Evolutionary conservation across 345 rosid genomes (phyloP).

Genomic region (Salix viminalis): DNA sequence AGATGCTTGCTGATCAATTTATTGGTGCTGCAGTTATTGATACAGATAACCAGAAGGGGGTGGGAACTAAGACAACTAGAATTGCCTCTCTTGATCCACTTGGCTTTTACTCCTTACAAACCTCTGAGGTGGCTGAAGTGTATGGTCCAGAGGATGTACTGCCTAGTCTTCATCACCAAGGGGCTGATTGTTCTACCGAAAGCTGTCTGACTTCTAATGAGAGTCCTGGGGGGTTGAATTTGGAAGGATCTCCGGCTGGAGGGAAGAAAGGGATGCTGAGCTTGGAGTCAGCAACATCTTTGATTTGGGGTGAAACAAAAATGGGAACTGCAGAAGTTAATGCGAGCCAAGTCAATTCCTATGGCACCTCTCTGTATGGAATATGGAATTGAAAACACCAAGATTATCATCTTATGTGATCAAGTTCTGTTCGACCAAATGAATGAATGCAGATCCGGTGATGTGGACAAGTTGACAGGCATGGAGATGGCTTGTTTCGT

Average conservation of each 20-base stretch:
- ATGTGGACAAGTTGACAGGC: neutral
- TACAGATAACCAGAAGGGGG: slow-evolving; percentile 24
- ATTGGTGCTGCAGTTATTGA: slow-evolving; percentile 36
- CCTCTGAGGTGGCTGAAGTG: slow-evolving; percentile 15
- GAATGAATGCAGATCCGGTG: slow-evolving; percentile 19
- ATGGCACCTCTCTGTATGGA: slow-evolving; percentile 37
- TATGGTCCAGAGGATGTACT: slow-evolving; percentile 34
- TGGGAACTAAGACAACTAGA: slow-evolving; percentile 31
- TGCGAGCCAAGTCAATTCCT: slow-evolving; percentile 28
- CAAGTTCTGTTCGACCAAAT: slow-evolving; percentile 10
- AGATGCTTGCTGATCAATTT: slow-evolving; percentile 61
- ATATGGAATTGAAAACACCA: slow-evolving; percentile 23
- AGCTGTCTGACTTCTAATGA: slow-evolving; percentile 66
- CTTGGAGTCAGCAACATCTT: slow-evolving; percentile 35
- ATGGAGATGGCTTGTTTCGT: neutral
- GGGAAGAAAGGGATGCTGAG: slow-evolving; percentile 40
- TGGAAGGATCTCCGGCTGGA: slow-evolving; percentile 44
- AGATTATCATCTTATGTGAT: neutral
- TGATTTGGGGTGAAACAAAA: slow-evolving; percentile 40
- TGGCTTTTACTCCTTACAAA: slow-evolving; percentile 37
- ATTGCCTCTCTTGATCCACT: slow-evolving; percentile 33
- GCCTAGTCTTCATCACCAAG: slow-evolving; percentile 41
- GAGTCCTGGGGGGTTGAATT: slow-evolving; percentile 42
- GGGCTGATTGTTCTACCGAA: slow-evolving; percentile 59
- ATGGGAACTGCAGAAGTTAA: slow-evolving; percentile 25